Evolutionary conservation across 352 stramenopile species (phyloP), one percentile per base, ranked within the genome.

Genomic region (Phytophthora pini): DNA sequence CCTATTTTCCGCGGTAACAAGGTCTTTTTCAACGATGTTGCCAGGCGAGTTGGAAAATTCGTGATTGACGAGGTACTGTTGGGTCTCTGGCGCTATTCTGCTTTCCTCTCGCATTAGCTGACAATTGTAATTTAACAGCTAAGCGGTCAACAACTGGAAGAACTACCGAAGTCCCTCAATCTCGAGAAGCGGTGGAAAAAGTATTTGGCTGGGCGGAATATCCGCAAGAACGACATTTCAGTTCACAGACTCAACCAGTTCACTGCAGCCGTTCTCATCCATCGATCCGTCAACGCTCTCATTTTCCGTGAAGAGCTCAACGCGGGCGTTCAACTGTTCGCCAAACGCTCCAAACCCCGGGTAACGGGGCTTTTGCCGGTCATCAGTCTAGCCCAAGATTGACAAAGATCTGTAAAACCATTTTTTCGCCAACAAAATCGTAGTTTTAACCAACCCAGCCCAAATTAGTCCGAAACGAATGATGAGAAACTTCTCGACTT

Each of bases 11-110:
- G 76, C 34, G 68, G 68, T 9, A 88, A 87, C 68, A 88, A 87
- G 29, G 74, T 89, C 2, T 88, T 88, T 65, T 87, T 89, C 66
- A 89, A 89, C 46, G 80, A 89, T 65, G 70, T 89, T 2, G 74
- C 72, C 9, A 53, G 80, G 15, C 57, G 77, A 7, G 74, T 88
- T 9, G 80, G 80, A 2, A 89, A 88, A 29, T 85, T 84, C 54
- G 72, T 89, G 5, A 71, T 88, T 24, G 79, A 88, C 17, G 77
- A 85, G 68, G 79, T 82, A 44, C 31, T 36, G 31, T 36, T 12
- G 2, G 29, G 31, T 4, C 9, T 36, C 4, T 0, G 2, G 31
- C 10, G 9, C 11, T 36, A 8, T 36, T 36, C 31, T 26, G 24
- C 24, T 26, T 26, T 26, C 24, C 24, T 26, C 4, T 20, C 7